These are phyloP conservation scores for Naematelia aurantialba DNA, from an alignment of 768 basidiomycete genomes.

Conservation along the genomic window DNA sequence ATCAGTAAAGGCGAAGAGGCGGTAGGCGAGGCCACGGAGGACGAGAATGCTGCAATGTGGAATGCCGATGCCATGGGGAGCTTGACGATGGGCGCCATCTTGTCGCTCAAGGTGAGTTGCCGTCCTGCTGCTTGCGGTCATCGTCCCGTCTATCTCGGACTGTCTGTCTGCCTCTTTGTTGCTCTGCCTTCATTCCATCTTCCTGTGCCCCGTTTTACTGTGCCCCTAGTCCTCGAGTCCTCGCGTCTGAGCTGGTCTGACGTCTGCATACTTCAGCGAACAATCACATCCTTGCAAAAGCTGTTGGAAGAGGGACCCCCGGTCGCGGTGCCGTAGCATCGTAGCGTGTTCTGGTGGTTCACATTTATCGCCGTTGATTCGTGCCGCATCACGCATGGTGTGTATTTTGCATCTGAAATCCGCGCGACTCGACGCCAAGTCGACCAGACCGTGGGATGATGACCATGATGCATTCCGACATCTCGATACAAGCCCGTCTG, in stretches of 20 bases:
- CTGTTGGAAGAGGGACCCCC: neutral
- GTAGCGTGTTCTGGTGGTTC: neutral
- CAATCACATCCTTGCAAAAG: constrained; percentile 12
- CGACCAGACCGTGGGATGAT: too few species aligned
- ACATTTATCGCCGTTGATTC: too few species aligned
- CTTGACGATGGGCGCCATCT: constrained; percentile 33
- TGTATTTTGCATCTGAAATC: too few species aligned
- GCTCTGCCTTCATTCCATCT: neutral
- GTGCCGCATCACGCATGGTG: too few species aligned
- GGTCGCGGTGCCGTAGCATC: neutral
- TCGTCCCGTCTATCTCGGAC: neutral
- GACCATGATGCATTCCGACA: too few species aligned
- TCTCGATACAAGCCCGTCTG: too few species aligned
- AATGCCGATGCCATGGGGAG: constrained; percentile 38
- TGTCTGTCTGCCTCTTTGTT: neutral
- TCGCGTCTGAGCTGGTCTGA: neutral
- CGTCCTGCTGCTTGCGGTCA: too few species aligned
- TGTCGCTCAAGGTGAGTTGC: constrained; percentile 30
- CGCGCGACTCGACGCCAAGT: too few species aligned
- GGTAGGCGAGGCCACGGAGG: neutral
- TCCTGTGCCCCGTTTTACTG: neutral
- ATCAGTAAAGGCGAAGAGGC: constrained; percentile 63
- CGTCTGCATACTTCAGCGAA: constrained; percentile 11
- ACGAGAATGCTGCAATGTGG: constrained; percentile 35
- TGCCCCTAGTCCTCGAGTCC: neutral